A percentile compares a stretch with the other conserved stretches of the same genome.
These are phyloP conservation scores for Lecanicillium sp. DNA, from an alignment of 2,329 filamentous ascomycete genomes.

Conservation along the genomic window DNA sequence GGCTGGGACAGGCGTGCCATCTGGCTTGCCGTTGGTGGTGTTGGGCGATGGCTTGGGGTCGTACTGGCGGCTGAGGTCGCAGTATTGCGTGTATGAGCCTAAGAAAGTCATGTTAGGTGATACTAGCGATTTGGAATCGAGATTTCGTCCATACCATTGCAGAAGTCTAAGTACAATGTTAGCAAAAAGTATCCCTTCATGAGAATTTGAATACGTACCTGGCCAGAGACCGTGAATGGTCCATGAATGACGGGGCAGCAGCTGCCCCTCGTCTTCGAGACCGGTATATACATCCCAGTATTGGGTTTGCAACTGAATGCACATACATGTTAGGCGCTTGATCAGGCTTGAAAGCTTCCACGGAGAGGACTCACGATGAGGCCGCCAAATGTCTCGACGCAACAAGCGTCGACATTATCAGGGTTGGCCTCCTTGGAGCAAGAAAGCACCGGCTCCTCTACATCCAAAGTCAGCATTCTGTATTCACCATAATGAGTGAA, in stretches of 20 bases:
- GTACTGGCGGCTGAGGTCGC: conserved; percentile 55
- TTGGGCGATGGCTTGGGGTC: conserved; percentile 54
- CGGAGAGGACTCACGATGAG: conserved; percentile 32
- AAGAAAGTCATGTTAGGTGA: conserved; percentile 15
- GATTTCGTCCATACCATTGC: conserved; percentile 25
- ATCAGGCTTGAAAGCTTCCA: too few relatives aligned
- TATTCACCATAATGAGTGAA: not conserved
- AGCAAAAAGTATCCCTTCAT: too few relatives aligned
- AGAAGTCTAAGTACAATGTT: conserved; percentile 26
- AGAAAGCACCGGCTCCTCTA: conserved; percentile 30
- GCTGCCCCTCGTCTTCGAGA: conserved; percentile 46
- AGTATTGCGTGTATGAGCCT: conserved; percentile 59
- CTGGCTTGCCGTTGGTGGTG: conserved; percentile 48
- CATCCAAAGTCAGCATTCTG: not conserved
- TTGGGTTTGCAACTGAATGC: conserved; percentile 43
- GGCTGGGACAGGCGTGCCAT: conserved; percentile 44
- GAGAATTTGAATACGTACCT: too few relatives aligned
- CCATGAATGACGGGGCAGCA: conserved; percentile 49
- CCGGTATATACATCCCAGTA: conserved; percentile 60
- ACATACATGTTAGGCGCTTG: not conserved
- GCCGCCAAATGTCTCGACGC: conserved; percentile 56
- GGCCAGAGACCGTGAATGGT: conserved; percentile 54
- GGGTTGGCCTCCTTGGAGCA: conserved; percentile 38
- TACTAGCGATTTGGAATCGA: not conserved
- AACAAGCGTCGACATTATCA: conserved; percentile 49